A percentile compares a stretch with the other conserved stretches of the same genome.
phyloP scores from a whole-genome alignment of 805 yeast species.

The Teunomyces tritomae region DNA sequence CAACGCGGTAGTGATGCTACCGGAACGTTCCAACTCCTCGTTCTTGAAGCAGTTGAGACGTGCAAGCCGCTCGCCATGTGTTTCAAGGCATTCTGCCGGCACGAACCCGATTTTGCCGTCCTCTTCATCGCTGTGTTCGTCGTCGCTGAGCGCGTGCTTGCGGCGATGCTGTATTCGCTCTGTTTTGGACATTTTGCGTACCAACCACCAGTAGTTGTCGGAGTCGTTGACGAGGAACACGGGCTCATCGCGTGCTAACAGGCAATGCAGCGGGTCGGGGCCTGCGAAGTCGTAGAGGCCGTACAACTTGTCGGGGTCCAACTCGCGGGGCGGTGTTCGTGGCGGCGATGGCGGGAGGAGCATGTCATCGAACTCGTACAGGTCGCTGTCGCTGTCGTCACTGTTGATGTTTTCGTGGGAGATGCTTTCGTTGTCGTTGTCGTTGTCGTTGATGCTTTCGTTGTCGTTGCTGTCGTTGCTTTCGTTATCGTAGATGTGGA shows the following conservation, averaged over 20 bases:
- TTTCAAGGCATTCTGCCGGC: constrained; percentile 93
- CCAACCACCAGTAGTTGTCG: constrained; percentile 97
- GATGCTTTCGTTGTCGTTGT: constrained; percentile 8
- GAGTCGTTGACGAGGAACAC: constrained; percentile 81
- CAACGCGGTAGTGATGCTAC: constrained; percentile 2
- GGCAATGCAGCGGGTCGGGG: constrained; percentile 90
- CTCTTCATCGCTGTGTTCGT: constrained; percentile 32
- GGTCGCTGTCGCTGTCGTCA: constrained; percentile 1
- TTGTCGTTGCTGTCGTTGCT: constrained; percentile 7
- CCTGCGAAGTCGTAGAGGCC: constrained; percentile 87
- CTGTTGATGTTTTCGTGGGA: constrained; percentile 6
- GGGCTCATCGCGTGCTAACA: constrained; percentile 74
- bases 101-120: constrained; percentile 86
- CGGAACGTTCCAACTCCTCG: constrained; percentile 57
- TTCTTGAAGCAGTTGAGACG: constrained; percentile 89
- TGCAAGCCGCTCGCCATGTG: constrained; percentile 87
- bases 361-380: constrained; percentile 19
- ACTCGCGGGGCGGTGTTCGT: constrained; percentile 72
- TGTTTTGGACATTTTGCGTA: constrained; percentile 42
- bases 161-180: constrained; percentile 34
- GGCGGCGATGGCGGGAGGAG: constrained; percentile 61
- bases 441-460: constrained; percentile 4
- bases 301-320: constrained; percentile 79
- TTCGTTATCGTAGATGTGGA: constrained; percentile 16
- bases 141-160: constrained; percentile 9